Evolutionary conservation across 2,329 filamentous ascomycete species (phyloP).

Genomic region (Fusarium sarcochroum): DNA sequence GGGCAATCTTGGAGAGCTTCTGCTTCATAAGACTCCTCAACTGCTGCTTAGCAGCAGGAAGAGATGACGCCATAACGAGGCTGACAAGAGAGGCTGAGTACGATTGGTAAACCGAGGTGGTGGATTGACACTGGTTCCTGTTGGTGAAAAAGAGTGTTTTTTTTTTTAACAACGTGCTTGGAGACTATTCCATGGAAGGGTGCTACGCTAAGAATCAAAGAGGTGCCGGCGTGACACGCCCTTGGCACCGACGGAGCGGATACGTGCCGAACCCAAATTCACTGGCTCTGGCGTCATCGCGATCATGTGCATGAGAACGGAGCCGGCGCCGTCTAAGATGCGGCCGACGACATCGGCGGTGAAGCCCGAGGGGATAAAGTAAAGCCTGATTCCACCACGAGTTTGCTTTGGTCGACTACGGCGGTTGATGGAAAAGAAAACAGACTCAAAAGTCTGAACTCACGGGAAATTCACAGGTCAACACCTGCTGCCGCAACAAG

Average conservation of each 20-base stretch:
- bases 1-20: conserved; percentile 71
- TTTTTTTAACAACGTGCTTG: conserved; percentile 10
- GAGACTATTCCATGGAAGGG: conserved; percentile 14
- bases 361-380: conserved; percentile 20
- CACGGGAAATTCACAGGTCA: no score
- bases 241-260: conserved; percentile 33
- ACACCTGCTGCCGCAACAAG: background rate
- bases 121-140: conserved; percentile 23
- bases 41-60: conserved; percentile 81
- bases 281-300: conserved; percentile 35
- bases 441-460: background rate
- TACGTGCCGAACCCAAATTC: conserved; percentile 29
- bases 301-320: conserved; percentile 33
- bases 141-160: conserved; percentile 26
- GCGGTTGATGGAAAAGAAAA: conserved; percentile 1
- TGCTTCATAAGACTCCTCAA: conserved; percentile 79
- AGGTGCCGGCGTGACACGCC: conserved; percentile 24
- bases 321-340: conserved; percentile 14
- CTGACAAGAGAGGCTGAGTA: conserved; percentile 25
- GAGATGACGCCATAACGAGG: conserved; percentile 63
- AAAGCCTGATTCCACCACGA: background rate
- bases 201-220: conserved; percentile 32
- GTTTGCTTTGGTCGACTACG: conserved; percentile 13
- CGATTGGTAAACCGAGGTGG: conserved; percentile 7
- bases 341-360: conserved; percentile 23